Base-by-base conservation (phyloP, 345 rosid genomes). In the Litchi chinensis region DNA sequence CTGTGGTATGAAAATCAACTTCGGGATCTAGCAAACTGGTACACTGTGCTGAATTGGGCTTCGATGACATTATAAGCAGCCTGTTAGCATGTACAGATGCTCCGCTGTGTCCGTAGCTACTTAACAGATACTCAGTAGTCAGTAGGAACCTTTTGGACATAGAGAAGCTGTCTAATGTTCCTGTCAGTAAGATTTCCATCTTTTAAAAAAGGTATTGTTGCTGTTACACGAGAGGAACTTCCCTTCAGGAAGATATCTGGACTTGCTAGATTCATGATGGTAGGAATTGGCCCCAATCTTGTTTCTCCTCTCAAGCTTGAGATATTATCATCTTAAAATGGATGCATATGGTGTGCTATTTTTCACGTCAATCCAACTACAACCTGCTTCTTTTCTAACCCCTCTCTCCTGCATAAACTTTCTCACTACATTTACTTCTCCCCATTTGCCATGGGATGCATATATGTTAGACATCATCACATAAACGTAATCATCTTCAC, bases 341-440 rank as follows among this genome's bases (percentile, higher is more conserved):
- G 52, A 56, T 13, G 66, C 24, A 40, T 22, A 10, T 24, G 65
- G 12, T 48, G 65, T 22, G 7, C 72, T 41, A 75, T 73, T 76
- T 77, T 83, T 81, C 78, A 82, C 84, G 70, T 89, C 87, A 77
- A 93, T 86, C 95, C 95, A 95, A 78, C 97, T 92, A 75, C 75
- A 85, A 8, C 91, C 96, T 3, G 77, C 85, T 85, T 86, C 93
- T 88, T 95, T 91, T 52, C 66, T 78, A 56, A 91, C 81, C 26
- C 91, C 91, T 74, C 81, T 90, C 5, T 81, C 79, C 68, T 71
- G 83, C 98, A 95, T 89, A 68, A 89, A 71, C 86, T 87, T 90
- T 86, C 97, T 88, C 62, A 90, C 80, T 8, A 56, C 79, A 24
- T 88, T 75, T 37, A 80, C 90, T 48, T 89, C 89, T 48, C 80